Base-by-base conservation (phyloP, 352 stramenopile genomes). In the Sclerospora graminicola region DNA sequence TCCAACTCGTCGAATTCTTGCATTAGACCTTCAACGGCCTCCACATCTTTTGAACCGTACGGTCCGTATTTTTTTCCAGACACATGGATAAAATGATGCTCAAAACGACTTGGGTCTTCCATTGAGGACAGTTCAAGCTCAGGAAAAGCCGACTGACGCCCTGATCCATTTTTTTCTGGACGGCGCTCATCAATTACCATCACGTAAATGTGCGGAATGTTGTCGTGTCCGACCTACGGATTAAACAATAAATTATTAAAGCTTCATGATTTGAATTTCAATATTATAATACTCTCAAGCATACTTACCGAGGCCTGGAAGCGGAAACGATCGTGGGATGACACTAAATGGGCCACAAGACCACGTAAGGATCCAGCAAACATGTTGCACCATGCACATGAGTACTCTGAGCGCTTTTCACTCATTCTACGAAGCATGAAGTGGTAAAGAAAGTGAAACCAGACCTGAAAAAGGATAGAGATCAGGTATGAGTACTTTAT, bases 401-500 rank as follows among this genome's bases (percentile, higher is more conserved):
- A 83, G 49, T 84, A 85, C 23, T 91, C 80, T 6, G 51, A 66
- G n/a, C 77, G 72, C 48, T 89, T 87, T 44, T 91, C 77, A 41
- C 72, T 91, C 71, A 84, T 74, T 46, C 76, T 63, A 10, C 79
- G 71, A 32, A 91, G 55, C 63, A 88, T 80, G 32, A 48, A 73
- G 63, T 91, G 76, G 44, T 88, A 91, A 9, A 91, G 63, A 44
- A 75, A 91, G 49, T 91, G 79, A 35, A 86, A 91, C 71, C 73
- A 88, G 13, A 89, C 71, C 73, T 88, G 34, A 19, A 42, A 11
- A 2, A 5, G 19, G 48, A 2, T 5, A 43, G 29, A 42, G 11
- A 21, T 41, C 10, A 19, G 4, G 33, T 19, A 35, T 23, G 40
- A 4, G 34, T 5, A 7, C 26, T 46, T 20, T 45, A 29, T n/a